These are phyloP conservation scores for Calcarisporium arbuscula DNA, from an alignment of 2,329 filamentous ascomycete species.

Conservation along the genomic window DNA sequence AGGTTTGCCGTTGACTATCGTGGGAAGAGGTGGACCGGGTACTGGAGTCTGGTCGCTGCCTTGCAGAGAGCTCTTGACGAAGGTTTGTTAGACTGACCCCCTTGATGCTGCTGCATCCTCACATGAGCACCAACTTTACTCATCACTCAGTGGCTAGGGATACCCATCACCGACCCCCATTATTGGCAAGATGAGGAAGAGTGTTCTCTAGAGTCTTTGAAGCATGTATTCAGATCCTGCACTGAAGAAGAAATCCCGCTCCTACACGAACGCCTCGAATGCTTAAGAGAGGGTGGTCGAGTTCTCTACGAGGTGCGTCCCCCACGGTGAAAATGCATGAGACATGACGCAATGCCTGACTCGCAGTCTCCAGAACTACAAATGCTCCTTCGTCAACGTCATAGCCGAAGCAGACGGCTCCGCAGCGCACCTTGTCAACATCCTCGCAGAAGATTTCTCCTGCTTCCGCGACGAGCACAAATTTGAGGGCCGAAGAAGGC, in stretches of 20 bases:
- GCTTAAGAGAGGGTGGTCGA: constrained; percentile 74
- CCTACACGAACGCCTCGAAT: constrained; percentile 67
- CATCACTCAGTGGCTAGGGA: constrained; percentile 50
- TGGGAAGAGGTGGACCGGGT: constrained; percentile 81
- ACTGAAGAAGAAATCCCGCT: constrained; percentile 85
- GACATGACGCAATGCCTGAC: not conserved
- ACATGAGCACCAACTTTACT: too few species aligned
- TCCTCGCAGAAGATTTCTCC: constrained; percentile 72
- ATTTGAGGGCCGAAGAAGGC: constrained; percentile 64
- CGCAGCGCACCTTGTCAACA: constrained; percentile 77
- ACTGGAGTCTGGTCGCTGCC: constrained; percentile 87
- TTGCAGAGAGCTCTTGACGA: constrained; percentile 85
- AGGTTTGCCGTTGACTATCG: constrained; percentile 79
- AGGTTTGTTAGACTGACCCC: constrained; percentile 39
- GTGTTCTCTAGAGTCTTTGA: constrained; percentile 68
- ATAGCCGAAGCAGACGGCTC: constrained; percentile 70
- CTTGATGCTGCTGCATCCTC: too few species aligned
- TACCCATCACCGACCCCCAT: constrained; percentile 80
- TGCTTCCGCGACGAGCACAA: constrained; percentile 78
- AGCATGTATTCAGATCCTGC: constrained; percentile 76
- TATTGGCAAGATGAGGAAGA: constrained; percentile 78
- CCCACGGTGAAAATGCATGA: not conserved
- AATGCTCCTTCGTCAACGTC: constrained; percentile 66
- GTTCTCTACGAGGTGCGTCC: constrained; percentile 66
- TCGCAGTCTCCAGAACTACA: constrained; percentile 68